Evolutionary conservation across 140 eudicot genomes (phyloP), one percentile per base, ranked within the genome.

Genomic region (Senecio squalidus): DNA sequence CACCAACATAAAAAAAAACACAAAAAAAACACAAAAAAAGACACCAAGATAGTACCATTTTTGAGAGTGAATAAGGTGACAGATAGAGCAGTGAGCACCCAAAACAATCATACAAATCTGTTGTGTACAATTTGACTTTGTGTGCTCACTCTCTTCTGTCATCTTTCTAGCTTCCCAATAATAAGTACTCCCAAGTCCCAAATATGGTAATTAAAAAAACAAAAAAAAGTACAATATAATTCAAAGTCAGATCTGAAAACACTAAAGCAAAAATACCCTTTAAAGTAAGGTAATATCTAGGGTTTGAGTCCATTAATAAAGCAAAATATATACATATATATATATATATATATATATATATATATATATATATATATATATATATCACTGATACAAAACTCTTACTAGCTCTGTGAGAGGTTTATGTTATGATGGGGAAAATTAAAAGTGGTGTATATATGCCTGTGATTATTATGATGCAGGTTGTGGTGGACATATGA

Each of bases 101-200:
- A 81, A 77, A 77, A 74, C 69, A 81, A 77, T 38, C 67, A 62
- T 58, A 77, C 72, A 50, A 28, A 25, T 34, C 15, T 1, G 13
- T 62, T 58, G 2, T 24, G 78, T 62, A 72, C 58, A 67, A 75
- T 55, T 73, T 60, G 78, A 60, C 83, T 66, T 73, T 81, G 83
- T 73, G 88, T 81, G 88, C 88, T 81, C 88, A 81, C 88, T 81
- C 88, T 81, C 88, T 81, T 73, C 88, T 81, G 88, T 81, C 84
- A 81, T 41, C 73, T 73, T 56, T 57, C 6, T 43, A 43, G 9
- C 43, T n/a, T 10, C 10, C 10, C 43, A 2, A 15, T n/a, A n/a
- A n/a, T n/a, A n/a, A n/a, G n/a, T n/a, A n/a, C 43, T 10, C 10
- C 10, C 43, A 2, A 15, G 61, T 40, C 31, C 24, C 28, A 20